These are phyloP conservation scores for Fraxinus sp. DNA, from an alignment of 305 asterid genomes.

Conservation along the genomic window DNA sequence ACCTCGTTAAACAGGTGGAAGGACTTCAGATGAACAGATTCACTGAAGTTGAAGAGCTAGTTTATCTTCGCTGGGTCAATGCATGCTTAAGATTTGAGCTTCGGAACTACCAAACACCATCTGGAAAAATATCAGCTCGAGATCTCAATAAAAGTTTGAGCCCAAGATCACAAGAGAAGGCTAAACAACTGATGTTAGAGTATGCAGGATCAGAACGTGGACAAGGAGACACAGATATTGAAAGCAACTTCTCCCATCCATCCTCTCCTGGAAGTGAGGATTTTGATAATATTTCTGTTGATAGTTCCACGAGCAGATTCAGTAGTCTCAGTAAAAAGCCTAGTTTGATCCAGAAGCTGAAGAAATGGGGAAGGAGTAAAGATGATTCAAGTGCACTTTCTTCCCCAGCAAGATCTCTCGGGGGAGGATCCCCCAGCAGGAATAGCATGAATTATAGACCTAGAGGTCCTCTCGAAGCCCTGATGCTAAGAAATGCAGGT, in stretches of 20 bases:
- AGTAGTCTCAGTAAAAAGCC: slow-evolving; percentile 80
- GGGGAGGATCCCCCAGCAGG: slow-evolving; percentile 72
- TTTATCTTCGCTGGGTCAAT: slow-evolving; percentile 97
- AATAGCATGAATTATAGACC: slow-evolving; percentile 45
- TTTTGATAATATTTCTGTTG: slow-evolving; percentile 71
- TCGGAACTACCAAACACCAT: slow-evolving; percentile 71
- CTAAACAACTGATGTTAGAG: slow-evolving; percentile 87
- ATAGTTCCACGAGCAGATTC: slow-evolving; percentile 68
- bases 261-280: slow-evolving; percentile 94
- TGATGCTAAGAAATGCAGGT: slow-evolving; percentile 86
- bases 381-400: slow-evolving; percentile 69
- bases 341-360: slow-evolving; percentile 75
- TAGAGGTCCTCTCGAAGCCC: slow-evolving; percentile 80
- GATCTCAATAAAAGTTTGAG: slow-evolving; percentile 82
- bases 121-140: slow-evolving; percentile 81
- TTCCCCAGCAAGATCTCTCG: slow-evolving; percentile 79
- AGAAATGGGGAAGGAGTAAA: slow-evolving; percentile 83
- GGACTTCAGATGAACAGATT: slow-evolving; percentile 97
- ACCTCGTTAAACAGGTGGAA: slow-evolving; percentile 89
- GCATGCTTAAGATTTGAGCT: slow-evolving; percentile 92
- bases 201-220: slow-evolving; percentile 98
- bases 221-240: slow-evolving; percentile 91
- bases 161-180: slow-evolving; percentile 85
- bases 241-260: slow-evolving; percentile 83
- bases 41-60: slow-evolving; percentile 96